Base-by-base conservation (phyloP, 2,329 filamentous ascomycete species). In the Trichoderma semiorbis region DNA sequence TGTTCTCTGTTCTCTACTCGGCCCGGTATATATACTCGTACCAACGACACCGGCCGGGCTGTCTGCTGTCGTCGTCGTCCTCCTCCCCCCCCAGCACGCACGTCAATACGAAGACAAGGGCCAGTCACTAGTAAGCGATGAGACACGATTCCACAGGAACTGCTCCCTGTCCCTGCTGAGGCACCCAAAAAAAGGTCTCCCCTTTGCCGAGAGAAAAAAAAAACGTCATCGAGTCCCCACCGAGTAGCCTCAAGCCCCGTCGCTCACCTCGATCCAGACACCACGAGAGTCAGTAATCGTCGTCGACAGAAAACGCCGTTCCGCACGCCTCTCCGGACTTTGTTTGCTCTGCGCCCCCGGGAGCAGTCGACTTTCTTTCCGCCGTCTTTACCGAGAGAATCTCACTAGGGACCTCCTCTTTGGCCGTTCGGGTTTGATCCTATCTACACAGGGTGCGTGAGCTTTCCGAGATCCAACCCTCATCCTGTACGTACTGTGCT, bases 171-270 rank as follows among this genome's bases (percentile, higher is more conserved):
- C 66, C 66, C 66, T 69, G 66, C 43, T 53, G 57, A 69, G 66
- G 65, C 36, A 47, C 50, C 26, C 62, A 55, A 47, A 72, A 69
- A 60, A 58, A 58, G 57, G 65, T 58, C 14, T 60, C 70, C 58
- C 64, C 28, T 69, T 53, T 64, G 53, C 69, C 50, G 60, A 61
- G 62, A 57, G 26, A 70, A 70, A 73, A 74, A 67, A 74, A 74
- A 70, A 74, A 74, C 73, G 73, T 74, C 73, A 74, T 73, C 73
- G 70, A 34, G 69, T 66, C 71, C 36, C 73, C 73, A 73, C 73
- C 72, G 21, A 60, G 57, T n/a, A 65, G 69, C 69, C 69, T 58
- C 69, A 65, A 65, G 50, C 39, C 50, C 61, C 61, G 69, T 63
- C 28, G 61, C 28, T 63, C 60, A 71, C 61, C 50, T 65, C 50